Evolutionary conservation across 1,284 basidiomycete species (phyloP).

Genomic region (Ganoderma meredithae): DNA sequence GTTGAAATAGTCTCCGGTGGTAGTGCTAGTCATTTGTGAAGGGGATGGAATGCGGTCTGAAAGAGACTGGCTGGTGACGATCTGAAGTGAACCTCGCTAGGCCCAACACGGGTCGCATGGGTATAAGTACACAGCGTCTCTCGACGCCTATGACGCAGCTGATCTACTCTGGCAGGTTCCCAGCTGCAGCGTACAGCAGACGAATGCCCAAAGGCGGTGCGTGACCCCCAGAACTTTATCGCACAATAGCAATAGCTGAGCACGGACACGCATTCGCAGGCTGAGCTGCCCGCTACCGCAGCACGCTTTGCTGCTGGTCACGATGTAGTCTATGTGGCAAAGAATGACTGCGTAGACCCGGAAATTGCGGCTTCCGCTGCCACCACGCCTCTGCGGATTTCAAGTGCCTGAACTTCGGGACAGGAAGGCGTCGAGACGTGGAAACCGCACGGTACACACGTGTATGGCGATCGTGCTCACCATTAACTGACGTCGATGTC

Average conservation of each 20-base stretch:
- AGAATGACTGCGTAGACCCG: background rate
- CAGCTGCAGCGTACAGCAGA: background rate
- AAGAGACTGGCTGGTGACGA: background rate
- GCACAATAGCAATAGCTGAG: background rate
- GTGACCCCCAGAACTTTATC: background rate
- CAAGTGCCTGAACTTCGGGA: background rate
- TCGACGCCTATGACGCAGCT: background rate
- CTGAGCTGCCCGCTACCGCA: background rate
- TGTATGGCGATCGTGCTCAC: background rate
- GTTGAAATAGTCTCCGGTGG: background rate
- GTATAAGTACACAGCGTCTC: background rate
- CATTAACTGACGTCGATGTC: background rate
- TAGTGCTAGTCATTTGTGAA: background rate
- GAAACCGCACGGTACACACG: background rate
- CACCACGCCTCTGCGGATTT: background rate
- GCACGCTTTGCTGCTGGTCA: background rate
- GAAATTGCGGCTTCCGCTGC: background rate
- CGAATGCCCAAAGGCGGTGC: background rate
- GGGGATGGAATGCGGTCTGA: background rate
- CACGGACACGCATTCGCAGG: background rate
- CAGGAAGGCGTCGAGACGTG: background rate
- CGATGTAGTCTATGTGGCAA: background rate
- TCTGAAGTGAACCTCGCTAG: background rate
- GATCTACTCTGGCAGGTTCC: background rate
- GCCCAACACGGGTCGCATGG: background rate